A percentile compares a stretch with the other conserved stretches of the same genome.
phyloP scores from a whole-genome alignment of 2,329 filamentous ascomycete genomes.

The Celoporthe dispersa region DNA sequence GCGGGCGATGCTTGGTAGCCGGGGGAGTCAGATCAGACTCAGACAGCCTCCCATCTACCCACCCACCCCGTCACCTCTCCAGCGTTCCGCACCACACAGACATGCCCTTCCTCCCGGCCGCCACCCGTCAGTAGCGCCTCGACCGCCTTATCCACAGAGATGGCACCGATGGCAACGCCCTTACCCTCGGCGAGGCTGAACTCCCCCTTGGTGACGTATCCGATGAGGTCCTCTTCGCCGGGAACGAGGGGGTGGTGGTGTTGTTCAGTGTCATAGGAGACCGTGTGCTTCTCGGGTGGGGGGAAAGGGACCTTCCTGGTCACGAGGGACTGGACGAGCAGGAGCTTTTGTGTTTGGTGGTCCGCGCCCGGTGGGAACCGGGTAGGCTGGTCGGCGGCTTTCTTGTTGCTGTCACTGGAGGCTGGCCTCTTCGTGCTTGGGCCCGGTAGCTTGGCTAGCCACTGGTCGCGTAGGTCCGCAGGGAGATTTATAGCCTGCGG shows the following conservation, averaged over 20 bases:
- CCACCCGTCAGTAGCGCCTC: slow-evolving; percentile 41
- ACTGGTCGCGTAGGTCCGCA: slow-evolving; percentile 64
- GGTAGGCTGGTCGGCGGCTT: slow-evolving; percentile 35
- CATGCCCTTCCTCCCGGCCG: slow-evolving; percentile 47
- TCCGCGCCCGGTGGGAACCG: slow-evolving; percentile 34
- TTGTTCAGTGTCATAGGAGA: slow-evolving; percentile 37
- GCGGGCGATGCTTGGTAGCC: background rate
- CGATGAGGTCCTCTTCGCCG: slow-evolving; percentile 74
- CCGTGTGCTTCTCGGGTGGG: slow-evolving; percentile 41
- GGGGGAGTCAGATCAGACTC: slow-evolving; percentile 42
- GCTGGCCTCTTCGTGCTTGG: slow-evolving; percentile 33
- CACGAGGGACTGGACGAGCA: slow-evolving; percentile 54
- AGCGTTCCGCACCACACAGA: slow-evolving; percentile 82
- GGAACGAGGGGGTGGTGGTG: slow-evolving; percentile 70
- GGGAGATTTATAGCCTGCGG: slow-evolving; percentile 41
- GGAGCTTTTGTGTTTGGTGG: slow-evolving; percentile 46
- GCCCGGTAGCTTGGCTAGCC: slow-evolving; percentile 56
- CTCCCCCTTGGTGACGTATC: slow-evolving; percentile 87
- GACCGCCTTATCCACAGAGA: slow-evolving; percentile 64
- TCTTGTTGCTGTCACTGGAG: slow-evolving; percentile 32
- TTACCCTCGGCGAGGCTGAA: slow-evolving; percentile 79
- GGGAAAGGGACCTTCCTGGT: slow-evolving; percentile 43
- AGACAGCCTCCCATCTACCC: slow-evolving; percentile 75
- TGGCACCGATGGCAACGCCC: slow-evolving; percentile 74
- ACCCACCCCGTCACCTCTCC: slow-evolving; percentile 81